These are phyloP conservation scores for Domatiomyces globalis DNA, from an alignment of 2,329 filamentous ascomycete species.

Conservation along the genomic window DNA sequence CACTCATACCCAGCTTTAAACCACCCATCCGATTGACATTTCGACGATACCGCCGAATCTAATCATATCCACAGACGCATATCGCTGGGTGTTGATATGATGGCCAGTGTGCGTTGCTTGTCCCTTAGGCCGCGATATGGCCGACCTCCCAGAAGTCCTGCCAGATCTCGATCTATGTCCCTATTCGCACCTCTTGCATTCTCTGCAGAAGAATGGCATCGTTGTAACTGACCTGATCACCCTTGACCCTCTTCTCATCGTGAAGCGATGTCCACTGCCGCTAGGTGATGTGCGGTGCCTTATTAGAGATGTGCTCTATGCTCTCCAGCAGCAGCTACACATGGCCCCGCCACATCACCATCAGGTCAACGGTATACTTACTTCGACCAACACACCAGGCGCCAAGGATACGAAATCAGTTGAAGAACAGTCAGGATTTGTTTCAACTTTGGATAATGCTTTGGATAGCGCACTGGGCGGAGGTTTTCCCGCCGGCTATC, in stretches of 20 bases:
- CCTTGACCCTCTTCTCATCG: slow-evolving; percentile 67
- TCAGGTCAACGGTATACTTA: slow-evolving; percentile 3
- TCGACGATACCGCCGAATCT: not conserved
- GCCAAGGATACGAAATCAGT: not conserved
- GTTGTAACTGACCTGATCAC: slow-evolving; percentile 74
- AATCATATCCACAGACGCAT: not conserved
- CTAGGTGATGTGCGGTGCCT: slow-evolving; percentile 66
- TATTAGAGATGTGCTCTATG: slow-evolving; percentile 49
- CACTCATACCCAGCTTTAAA: no score
- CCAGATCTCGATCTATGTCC: slow-evolving; percentile 60
- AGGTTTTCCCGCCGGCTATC: slow-evolving; percentile 63
- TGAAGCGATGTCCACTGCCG: slow-evolving; percentile 70
- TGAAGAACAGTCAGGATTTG: not conserved
- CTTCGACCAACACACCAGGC: not conserved
- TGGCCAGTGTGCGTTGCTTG: not conserved
- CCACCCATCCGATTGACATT: no score
- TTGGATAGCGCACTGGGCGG: slow-evolving; percentile 62
- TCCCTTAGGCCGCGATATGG: slow-evolving; percentile 40
- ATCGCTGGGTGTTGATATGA: not conserved
- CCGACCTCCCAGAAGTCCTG: slow-evolving; percentile 69
- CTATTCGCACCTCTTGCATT: slow-evolving; percentile 61
- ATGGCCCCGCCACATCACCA: not conserved
- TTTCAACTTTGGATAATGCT: slow-evolving; percentile 51
- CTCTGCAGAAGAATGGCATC: slow-evolving; percentile 63
- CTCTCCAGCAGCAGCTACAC: slow-evolving; percentile 49